Percentiles rank a stretch among this genome's conserved stretches.
These are phyloP conservation scores for Candida smagusa DNA, from an alignment of 1,139 yeast genomes.

Conservation along the genomic window DNA sequence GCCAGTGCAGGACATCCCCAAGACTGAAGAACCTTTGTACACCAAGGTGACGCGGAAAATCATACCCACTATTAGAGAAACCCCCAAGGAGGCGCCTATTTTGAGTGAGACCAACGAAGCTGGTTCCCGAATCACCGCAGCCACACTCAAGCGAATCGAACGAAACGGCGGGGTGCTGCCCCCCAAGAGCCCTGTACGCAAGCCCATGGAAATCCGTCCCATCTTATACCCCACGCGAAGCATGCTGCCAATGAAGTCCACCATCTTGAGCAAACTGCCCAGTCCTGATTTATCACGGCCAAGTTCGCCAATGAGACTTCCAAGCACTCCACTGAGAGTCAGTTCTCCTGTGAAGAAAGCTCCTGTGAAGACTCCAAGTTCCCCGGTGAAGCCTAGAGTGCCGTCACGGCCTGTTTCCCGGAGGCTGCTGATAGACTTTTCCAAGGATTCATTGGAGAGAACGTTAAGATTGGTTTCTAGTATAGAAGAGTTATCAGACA, in stretches of 20 bases:
- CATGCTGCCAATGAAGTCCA: conserved; percentile 1
- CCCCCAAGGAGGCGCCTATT: not conserved
- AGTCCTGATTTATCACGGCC: too few species aligned
- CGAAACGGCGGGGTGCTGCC: conserved; percentile 1
- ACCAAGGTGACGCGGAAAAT: conserved; percentile 35
- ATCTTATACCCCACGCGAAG: not conserved
- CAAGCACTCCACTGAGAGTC: too few species aligned
- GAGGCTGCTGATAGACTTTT: not conserved
- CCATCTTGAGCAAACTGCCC: too few species aligned
- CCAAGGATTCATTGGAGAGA: not conserved
- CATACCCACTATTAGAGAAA: conserved; percentile 17
- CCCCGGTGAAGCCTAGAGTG: not conserved
- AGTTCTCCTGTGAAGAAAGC: too few species aligned
- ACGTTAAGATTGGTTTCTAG: not conserved
- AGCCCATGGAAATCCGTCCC: not conserved
- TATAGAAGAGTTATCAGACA: not conserved
- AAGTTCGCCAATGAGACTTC: too few species aligned
- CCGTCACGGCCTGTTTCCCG: not conserved
- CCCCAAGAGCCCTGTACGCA: conserved; percentile 1
- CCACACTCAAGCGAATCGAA: conserved; percentile 7
- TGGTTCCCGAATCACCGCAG: conserved; percentile 4
- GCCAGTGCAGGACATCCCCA: conserved; percentile 2
- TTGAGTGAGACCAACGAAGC: not conserved
- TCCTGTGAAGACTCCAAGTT: not conserved
- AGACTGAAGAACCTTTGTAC: conserved; percentile 13